Percentiles rank a stretch among this genome's conserved stretches.
Conservation (phyloP, 1,139 yeast species). For the Scheffersomyces cryptocercus region DNA sequence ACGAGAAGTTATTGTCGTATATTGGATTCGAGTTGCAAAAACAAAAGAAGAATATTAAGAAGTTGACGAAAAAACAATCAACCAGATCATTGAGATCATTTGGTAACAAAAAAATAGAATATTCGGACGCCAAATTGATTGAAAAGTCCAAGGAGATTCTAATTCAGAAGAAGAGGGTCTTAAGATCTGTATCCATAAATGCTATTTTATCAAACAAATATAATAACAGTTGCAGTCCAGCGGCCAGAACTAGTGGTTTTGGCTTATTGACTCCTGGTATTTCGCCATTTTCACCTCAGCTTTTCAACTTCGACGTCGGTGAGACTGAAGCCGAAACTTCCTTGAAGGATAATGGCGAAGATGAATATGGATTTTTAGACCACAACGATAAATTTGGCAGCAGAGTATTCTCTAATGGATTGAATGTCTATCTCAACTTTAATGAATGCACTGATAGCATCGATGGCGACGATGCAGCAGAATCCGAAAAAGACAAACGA, state of each 20-base stretch:
- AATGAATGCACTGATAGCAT: constrained; percentile 18
- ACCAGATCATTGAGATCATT: constrained; percentile 17
- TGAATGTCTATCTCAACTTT: constrained; percentile 25
- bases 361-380: constrained; percentile 39
- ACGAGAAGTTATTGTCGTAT: constrained; percentile 56
- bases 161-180: constrained; percentile 46
- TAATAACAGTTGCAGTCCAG: constrained; percentile 8
- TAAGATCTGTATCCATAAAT: constrained; percentile 47
- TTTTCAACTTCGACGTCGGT: constrained; percentile 11
- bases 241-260: constrained; percentile 3
- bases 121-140: constrained; percentile 56
- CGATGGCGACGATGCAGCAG: constrained; percentile 11
- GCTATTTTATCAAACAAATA: constrained; percentile 37
- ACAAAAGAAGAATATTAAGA: constrained; percentile 45
- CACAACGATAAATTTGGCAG: constrained; percentile 29
- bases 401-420: constrained; percentile 32
- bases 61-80: constrained; percentile 41
- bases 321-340: constrained; percentile 5
- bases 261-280: constrained; percentile 11
- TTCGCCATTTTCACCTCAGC: constrained; percentile 16
- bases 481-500: constrained; percentile 10
- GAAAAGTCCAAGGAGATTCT: constrained; percentile 43
- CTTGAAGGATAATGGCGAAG: constrained; percentile 22
- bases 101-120: constrained; percentile 35
- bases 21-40: constrained; percentile 60